Evolutionary conservation across 179 eudicot species (phyloP), one percentile per base, ranked within the genome.

Genomic region (Nepenthes alata): DNA sequence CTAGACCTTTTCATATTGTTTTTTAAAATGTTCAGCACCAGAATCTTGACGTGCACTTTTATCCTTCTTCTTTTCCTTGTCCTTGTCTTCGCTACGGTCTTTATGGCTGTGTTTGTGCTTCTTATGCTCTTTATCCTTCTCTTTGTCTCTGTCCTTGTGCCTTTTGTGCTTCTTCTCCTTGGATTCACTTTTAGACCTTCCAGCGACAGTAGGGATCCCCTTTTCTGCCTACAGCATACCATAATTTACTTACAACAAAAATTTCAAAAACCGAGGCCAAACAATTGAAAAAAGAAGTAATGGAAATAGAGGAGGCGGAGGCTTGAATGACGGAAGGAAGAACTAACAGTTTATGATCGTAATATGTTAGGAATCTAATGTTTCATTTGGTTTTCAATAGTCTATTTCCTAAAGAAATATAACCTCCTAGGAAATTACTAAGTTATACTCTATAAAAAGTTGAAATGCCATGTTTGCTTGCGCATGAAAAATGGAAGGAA

Each of bases 31-130:
- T 63, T 89, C 89, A 67, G 83, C 83, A 37, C 82, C 80, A 67
- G 91, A 73, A 67, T 87, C 91, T 56, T 75, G 84, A 70, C 74
- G 87, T 60, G 83, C 84, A 72, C 81, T 78, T 74, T 70, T 89
- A 70, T 89, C 95, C 74, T 83, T 86, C 77, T 80, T 88, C 76
- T 83, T 90, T 35, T 85, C 98, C 74, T 88, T 90, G 66, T 87
- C 95, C 74, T 85, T 91, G 67, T 86, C 98, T 72, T 93, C 89
- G 68, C 93, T 89, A 67, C 91, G 88, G 63, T 89, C 98, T 79
- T 90, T 94, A 71, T 94, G 97, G 47, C 91, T 89, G 60, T 94
- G 95, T 67, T 82, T 90, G 77, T 79, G 94, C 86, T 90, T 94
- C 81, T 90, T 93, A 77, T 83, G 97, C 64, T 93, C 99, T 82